Evolutionary conservation across 805 yeast species (phyloP).

Genomic region (Ascoidea tarda): DNA sequence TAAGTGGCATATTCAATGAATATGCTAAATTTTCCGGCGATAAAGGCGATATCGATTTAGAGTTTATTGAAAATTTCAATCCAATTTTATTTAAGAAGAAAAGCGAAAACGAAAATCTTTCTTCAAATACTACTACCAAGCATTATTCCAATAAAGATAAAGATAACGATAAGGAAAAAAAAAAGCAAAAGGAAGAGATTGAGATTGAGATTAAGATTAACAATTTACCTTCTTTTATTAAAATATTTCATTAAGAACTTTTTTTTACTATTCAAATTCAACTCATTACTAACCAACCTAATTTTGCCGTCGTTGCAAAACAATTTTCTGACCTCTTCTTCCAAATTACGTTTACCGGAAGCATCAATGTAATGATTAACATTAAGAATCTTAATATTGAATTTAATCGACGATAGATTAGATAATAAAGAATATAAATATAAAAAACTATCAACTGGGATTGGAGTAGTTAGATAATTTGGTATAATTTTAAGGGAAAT

Average conservation of each 20-base stretch:
- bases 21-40: slow-evolving; percentile 88
- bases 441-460: background rate
- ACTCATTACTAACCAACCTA: slow-evolving; percentile 3
- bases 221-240: background rate
- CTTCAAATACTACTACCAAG: background rate
- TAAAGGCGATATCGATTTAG: slow-evolving; percentile 84
- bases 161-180: too few relatives aligned
- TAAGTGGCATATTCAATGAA: slow-evolving; percentile 88
- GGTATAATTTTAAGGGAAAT: background rate
- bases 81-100: slow-evolving; percentile 18
- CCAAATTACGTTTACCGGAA: background rate
- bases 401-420: background rate
- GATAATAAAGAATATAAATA: background rate
- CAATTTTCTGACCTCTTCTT: background rate
- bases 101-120: too few relatives aligned
- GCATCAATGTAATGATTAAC: slow-evolving; percentile 4
- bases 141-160: background rate
- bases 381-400: slow-evolving; percentile 3
- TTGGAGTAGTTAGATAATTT: background rate
- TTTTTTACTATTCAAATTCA: background rate
- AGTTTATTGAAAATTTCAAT: slow-evolving; percentile 74
- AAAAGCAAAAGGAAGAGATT: too few relatives aligned
- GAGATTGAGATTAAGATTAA: too few relatives aligned
- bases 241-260: background rate
- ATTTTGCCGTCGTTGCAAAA: slow-evolving; percentile 4